These are phyloP conservation scores for Spiromastix sp. DNA, from an alignment of 2,329 filamentous ascomycete species.

Conservation along the genomic window DNA sequence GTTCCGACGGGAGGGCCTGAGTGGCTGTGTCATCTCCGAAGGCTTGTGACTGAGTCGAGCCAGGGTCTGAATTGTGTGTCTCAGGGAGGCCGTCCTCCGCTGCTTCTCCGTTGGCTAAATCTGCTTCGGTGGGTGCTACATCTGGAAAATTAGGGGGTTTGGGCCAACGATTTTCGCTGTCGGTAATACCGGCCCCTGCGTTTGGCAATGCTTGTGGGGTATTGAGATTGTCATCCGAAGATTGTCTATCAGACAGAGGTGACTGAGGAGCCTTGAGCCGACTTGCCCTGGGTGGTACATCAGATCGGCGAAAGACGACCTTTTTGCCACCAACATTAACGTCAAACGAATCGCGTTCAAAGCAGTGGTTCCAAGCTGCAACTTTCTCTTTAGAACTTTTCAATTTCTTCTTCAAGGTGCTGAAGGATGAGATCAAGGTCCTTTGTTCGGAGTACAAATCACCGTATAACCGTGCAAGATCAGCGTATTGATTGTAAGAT, in stretches of 20 bases:
- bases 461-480: slow-evolving; percentile 21
- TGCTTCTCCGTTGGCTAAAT: too few species aligned
- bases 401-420: slow-evolving; percentile 19
- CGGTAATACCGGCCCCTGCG: too few species aligned
- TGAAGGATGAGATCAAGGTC: slow-evolving; percentile 19
- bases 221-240: too few species aligned
- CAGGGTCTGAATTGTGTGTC: neutral
- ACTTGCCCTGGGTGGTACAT: too few species aligned
- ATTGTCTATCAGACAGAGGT: too few species aligned
- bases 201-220: too few species aligned
- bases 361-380: slow-evolving; percentile 18
- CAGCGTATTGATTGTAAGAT: slow-evolving; percentile 10
- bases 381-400: slow-evolving; percentile 26
- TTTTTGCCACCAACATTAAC: slow-evolving; percentile 17
- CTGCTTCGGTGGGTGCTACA: too few species aligned
- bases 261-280: too few species aligned
- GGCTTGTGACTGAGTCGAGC: slow-evolving; percentile 12
- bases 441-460: slow-evolving; percentile 22
- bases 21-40: slow-evolving; percentile 4
- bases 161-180: too few species aligned
- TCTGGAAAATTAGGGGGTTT: too few species aligned
- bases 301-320: slow-evolving; percentile 22
- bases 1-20: slow-evolving; percentile 5
- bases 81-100: neutral
- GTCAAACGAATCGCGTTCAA: slow-evolving; percentile 22